A percentile compares a stretch with the other conserved stretches of the same genome.
Conservation (phyloP, 345 rosid genomes). For the Hirschfeldia incana region DNA sequence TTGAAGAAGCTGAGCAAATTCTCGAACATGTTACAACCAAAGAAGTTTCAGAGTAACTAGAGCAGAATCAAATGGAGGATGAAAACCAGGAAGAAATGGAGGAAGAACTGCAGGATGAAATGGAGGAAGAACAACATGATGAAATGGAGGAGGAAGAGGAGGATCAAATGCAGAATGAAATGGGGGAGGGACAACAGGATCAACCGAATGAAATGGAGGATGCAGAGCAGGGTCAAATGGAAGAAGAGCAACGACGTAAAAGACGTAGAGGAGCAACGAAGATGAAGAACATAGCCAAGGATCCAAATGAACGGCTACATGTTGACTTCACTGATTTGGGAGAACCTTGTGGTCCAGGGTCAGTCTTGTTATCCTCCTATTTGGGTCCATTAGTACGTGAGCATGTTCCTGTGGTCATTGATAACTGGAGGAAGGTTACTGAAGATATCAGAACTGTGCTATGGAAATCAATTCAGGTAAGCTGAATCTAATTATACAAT, state of each 20-base stretch:
- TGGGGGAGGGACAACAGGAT: not conserved
- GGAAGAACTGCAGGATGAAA: not conserved
- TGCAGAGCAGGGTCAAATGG: too few species aligned
- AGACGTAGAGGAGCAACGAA: not conserved
- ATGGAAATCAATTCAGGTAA: not conserved
- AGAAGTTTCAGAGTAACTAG: too few species aligned
- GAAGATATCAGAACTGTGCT: not conserved
- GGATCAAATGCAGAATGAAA: too few species aligned
- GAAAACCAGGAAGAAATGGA: not conserved
- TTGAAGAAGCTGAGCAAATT: too few species aligned
- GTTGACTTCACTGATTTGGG: not conserved
- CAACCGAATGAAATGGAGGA: too few species aligned
- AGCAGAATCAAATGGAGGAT: too few species aligned
- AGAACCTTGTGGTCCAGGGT: not conserved
- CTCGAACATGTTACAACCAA: too few species aligned
- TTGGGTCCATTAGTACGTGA: not conserved
- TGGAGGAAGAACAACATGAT: not conserved
- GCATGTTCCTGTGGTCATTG: not conserved
- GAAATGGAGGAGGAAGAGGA: too few species aligned
- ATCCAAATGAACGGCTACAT: not conserved
- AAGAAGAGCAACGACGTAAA: not conserved
- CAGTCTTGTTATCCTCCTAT: not conserved
- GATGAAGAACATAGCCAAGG: not conserved
- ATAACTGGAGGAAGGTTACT: not conserved
- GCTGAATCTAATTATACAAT: not conserved